These are phyloP conservation scores for Funneliformis mosseae DNA, from an alignment of 192 early-diverging fungal genomes.

Conservation along the genomic window DNA sequence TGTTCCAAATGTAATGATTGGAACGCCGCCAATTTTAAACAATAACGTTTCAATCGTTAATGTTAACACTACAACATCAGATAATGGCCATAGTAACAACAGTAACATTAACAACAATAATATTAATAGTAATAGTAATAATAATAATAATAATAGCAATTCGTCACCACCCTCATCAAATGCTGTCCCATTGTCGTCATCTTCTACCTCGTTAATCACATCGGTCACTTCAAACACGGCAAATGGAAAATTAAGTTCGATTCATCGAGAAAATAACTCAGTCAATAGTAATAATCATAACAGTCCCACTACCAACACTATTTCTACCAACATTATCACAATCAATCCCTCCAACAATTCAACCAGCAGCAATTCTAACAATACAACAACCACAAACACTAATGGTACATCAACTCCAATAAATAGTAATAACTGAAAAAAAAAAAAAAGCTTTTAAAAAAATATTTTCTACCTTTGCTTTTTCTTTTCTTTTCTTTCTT, in stretches of 20 bases:
- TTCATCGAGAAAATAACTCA: not conserved
- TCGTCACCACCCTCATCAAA: not conserved
- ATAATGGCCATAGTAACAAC: no score
- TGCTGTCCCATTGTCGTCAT: not conserved
- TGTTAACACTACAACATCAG: not conserved
- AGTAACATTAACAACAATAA: no score
- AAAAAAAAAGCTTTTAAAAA: not conserved
- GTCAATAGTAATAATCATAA: slow-evolving; percentile 10
- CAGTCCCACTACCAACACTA: not conserved
- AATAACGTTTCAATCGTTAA: not conserved
- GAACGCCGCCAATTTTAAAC: not conserved
- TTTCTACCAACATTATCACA: not conserved
- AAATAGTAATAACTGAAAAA: slow-evolving; percentile 16
- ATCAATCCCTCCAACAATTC: no score
- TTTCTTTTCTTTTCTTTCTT: not conserved
- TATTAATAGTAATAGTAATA: slow-evolving; percentile 18
- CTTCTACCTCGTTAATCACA: slow-evolving; percentile 5
- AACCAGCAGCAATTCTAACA: not conserved
- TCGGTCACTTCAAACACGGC: not conserved
- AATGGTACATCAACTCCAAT: slow-evolving; percentile 33
- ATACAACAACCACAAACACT: slow-evolving; percentile 16
- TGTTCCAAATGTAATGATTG: slow-evolving; percentile 14
- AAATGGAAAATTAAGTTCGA: slow-evolving; percentile 19
- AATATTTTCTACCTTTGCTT: not conserved
- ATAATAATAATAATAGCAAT: slow-evolving; percentile 3